Base-by-base conservation (phyloP, 192 early-diverging fungal genomes). In the Coemansia biformis region DNA sequence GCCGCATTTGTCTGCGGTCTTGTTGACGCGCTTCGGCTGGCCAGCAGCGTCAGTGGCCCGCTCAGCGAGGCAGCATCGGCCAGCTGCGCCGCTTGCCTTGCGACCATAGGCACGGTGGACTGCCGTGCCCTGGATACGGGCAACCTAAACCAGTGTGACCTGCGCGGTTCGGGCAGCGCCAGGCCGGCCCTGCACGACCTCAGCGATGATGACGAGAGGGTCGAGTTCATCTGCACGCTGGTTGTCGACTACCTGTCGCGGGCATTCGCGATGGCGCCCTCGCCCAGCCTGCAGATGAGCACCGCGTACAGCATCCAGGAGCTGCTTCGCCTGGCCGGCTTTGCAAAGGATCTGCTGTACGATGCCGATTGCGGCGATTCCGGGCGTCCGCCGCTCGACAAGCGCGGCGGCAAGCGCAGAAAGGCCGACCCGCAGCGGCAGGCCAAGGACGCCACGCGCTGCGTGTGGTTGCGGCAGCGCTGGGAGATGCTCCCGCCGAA, bases 301-400 rank as follows among this genome's bases (percentile, higher is more conserved):
- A 61, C 62, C 1, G 73, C 73, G 4, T 69, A 69, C 41, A 54
- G 49, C 10, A 76, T 76, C 14, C 73, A 76, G 40, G 73, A 76
- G 44, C 54, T 76, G 32, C 34, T 76, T 22, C 51, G 57, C 1
- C 34, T 59, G 18, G 61, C 52, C 1, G 73, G 61, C 2, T 76
- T 76, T 46, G 60, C 65, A n/a, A 48, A 31, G n/a, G 49, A 45
- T 11, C 44, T 67, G n/a, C 32, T 63, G 8, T 3, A 30, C 29
- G 29, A 10, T 1, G 29, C 29, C 29, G 10, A 10, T 9, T 5
- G 7, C 7, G 29, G 10, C 29, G 29, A 8, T 8, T 5, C 29
- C 8, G 24, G 24, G 24, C 6, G 24, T 26, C 24, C 48, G 35
- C 14, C 46, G 3, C 8, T 39, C 14, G 18, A 16, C 12, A 42